These are phyloP conservation scores for Gamarada debralockiae DNA, from an alignment of 495 filamentous ascomycete genomes.

Conservation along the genomic window DNA sequence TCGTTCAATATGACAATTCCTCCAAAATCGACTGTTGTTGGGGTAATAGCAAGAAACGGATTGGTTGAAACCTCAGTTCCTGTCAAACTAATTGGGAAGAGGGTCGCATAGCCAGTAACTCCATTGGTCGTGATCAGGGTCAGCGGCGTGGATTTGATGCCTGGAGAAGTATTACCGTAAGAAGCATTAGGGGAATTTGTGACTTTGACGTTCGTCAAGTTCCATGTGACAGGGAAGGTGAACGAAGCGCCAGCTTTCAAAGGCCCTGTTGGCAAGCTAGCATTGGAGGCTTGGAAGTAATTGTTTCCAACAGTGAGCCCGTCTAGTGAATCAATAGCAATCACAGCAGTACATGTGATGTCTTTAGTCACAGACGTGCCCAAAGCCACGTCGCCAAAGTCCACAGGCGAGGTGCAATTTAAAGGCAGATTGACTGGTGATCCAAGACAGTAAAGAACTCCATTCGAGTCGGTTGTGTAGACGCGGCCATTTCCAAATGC, in stretches of 20 bases:
- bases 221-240: constrained; percentile 34
- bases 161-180: constrained; percentile 21
- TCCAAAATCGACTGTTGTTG: constrained; percentile 31
- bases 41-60: constrained; percentile 29
- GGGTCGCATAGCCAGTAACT: constrained; percentile 26
- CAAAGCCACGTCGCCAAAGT: constrained; percentile 40
- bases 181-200: constrained; percentile 29
- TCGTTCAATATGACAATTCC: constrained; percentile 30
- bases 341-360: constrained; percentile 27
- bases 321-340: constrained; percentile 29
- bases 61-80: constrained; percentile 28
- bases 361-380: constrained; percentile 23
- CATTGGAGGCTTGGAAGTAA: constrained; percentile 28
- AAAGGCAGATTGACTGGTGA: constrained; percentile 39
- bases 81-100: constrained; percentile 27
- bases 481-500: constrained; percentile 43
- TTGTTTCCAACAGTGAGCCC: constrained; percentile 25
- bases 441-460: constrained; percentile 36
- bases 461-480: constrained; percentile 36
- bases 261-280: constrained; percentile 29
- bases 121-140: constrained; percentile 30
- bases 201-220: constrained; percentile 33
- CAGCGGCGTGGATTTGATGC: constrained; percentile 27
- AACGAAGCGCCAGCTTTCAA: constrained; percentile 28
- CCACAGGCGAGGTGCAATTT: constrained; percentile 33